Evolutionary conservation across 179 eudicot genomes (phyloP).

Genomic region (Pouteria campechiana): DNA sequence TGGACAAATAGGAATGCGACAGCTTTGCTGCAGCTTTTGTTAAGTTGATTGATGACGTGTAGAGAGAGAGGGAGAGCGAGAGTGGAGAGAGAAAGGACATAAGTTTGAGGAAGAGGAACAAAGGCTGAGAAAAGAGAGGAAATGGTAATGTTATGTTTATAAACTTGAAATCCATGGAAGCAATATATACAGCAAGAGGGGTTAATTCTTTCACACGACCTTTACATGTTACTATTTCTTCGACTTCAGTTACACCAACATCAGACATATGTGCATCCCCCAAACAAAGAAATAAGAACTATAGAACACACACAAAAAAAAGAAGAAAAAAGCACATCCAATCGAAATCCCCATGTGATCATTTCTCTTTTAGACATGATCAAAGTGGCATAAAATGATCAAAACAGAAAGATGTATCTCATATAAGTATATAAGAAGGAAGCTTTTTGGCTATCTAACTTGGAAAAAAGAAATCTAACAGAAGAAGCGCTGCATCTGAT

Average conservation of each 20-base stretch:
- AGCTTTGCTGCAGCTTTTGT: conserved; percentile 20
- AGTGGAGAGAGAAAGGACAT: conserved; percentile 3
- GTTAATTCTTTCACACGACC: background rate
- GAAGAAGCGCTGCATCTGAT: too few relatives aligned
- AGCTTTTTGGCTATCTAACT: too few relatives aligned
- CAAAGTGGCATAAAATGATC: too few relatives aligned
- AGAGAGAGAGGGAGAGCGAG: conserved; percentile 6
- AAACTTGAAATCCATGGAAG: too few relatives aligned
- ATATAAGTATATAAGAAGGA: too few relatives aligned
- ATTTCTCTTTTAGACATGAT: too few relatives aligned
- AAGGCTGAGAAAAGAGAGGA: conserved; percentile 4
- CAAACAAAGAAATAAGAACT: conserved; percentile 12
- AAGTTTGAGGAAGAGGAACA: conserved; percentile 6
- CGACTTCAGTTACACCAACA: conserved; percentile 33
- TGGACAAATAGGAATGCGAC: conserved; percentile 43
- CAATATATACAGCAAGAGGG: conserved; percentile 27
- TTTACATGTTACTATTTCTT: conserved; percentile 17
- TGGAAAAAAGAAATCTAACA: too few relatives aligned
- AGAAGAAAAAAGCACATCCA: too few relatives aligned
- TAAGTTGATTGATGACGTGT: conserved; percentile 3
- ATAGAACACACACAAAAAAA: background rate
- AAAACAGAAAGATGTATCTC: too few relatives aligned
- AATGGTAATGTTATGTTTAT: too few relatives aligned
- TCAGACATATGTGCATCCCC: conserved; percentile 43
- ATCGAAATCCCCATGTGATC: too few relatives aligned